These are phyloP conservation scores for Caloboletus inedulis DNA, from an alignment of 1,284 basidiomycete species.

Conservation along the genomic window DNA sequence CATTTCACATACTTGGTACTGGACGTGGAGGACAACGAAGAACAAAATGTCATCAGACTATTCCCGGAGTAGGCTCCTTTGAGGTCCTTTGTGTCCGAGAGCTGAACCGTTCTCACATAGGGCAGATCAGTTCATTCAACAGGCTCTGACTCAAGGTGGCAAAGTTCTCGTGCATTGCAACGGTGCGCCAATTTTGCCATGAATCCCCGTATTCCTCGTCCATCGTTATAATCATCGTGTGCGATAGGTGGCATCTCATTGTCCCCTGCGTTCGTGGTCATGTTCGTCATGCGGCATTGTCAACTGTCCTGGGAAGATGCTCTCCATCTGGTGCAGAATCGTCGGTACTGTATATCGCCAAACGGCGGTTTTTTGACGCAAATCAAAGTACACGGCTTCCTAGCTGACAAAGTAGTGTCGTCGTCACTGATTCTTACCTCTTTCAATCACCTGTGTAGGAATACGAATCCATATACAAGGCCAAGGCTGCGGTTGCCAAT, in stretches of 20 bases:
- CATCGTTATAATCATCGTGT: neutral
- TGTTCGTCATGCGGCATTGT: constrained; percentile 87
- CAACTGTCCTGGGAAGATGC: constrained; percentile 82
- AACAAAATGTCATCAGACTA: constrained; percentile 83
- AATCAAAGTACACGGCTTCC: constrained; percentile 60
- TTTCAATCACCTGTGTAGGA: constrained; percentile 47
- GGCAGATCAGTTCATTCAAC: constrained; percentile 77
- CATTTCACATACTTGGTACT: constrained; percentile 78
- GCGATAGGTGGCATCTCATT: constrained; percentile 77
- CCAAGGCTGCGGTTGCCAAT: constrained; percentile 59
- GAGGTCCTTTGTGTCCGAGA: neutral
- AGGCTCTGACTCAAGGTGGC: constrained; percentile 64
- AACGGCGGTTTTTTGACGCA: constrained; percentile 85
- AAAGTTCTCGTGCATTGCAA: constrained; percentile 90
- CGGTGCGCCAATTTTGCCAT: constrained; percentile 46
- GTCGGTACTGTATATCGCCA: constrained; percentile 87
- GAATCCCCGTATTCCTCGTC: neutral
- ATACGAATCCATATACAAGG: constrained; percentile 87
- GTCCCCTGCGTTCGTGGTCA: constrained; percentile 85
- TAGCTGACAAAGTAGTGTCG: neutral
- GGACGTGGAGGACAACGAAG: constrained; percentile 88
- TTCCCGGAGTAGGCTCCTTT: constrained; percentile 62
- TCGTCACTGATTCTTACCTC: constrained; percentile 4
- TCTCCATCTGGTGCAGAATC: constrained; percentile 80
- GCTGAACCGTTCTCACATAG: constrained; percentile 36